Evolutionary conservation across 345 rosid genomes (phyloP), one percentile per base, ranked within the genome.

Genomic region (Lepidium africanum): DNA sequence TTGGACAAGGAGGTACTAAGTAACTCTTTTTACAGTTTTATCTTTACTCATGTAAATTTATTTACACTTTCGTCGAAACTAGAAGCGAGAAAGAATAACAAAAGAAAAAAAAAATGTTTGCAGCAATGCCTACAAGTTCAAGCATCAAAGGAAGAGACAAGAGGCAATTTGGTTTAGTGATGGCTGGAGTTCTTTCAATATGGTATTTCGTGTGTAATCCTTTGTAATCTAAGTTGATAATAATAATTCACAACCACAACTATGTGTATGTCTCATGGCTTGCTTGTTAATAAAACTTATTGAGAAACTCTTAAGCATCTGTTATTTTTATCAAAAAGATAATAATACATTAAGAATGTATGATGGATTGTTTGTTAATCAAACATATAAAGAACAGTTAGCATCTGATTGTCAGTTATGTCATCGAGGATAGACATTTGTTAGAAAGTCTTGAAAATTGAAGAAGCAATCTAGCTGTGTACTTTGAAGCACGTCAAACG

Each of bases 401-500:
- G 25, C 56, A 37, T 55, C 65, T 43, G 19, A 45, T 63, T 51
- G 54, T 5, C n/a, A 21, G 5, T 13, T 17, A n/a, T 32, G 45
- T 11, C 36, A 71, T 48, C 7, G 10, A 41, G 14, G 33, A 45
- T 55, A 27, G 35, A 55, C 37, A 41, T 41, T n/a, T 56, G 71
- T 65, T 35, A 27, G 70, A 60, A 56, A 38, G 15, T 49, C 67
- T 41, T 67, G 11, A 6, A 45, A 5, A 51, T 21, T 5, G 32
- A 27, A 6, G 6, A 27, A 77, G 21, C 32, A 48, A 35, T 50
- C 84, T 76, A 93, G 87, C 96, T 93, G 70, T 93, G 98, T 41
- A 92, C 96, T 77, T 85, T 92, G 85, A 92, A 90, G 78, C 98
- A 90, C 43, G 43, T 81, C 52, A 90, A 76, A 68, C 47, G 76